These are phyloP conservation scores for Backusella australiensis DNA, from an alignment of 192 early-diverging fungal genomes.

Conservation along the genomic window DNA sequence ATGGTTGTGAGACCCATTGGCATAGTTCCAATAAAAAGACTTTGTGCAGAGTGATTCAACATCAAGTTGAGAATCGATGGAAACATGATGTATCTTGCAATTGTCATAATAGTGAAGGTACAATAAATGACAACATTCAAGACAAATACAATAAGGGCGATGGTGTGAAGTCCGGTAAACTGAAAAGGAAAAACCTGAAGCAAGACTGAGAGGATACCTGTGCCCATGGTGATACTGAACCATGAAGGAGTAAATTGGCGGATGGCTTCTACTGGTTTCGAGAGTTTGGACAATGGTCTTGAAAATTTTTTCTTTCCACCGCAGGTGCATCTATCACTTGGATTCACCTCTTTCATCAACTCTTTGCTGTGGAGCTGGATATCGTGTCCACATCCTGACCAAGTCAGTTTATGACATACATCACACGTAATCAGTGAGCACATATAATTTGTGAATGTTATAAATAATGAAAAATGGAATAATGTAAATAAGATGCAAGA, in stretches of 20 bases:
- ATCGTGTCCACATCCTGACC: background rate
- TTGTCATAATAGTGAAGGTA: constrained; percentile 29
- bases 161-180: constrained; percentile 35
- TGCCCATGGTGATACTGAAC: constrained; percentile 54
- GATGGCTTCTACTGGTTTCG: background rate
- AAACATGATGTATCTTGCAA: constrained; percentile 32
- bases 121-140: constrained; percentile 41
- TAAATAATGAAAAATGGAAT: background rate
- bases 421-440: background rate
- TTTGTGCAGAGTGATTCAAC: constrained; percentile 43
- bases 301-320: background rate
- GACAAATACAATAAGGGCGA: constrained; percentile 38
- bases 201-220: constrained; percentile 39
- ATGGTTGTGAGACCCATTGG: constrained; percentile 52
- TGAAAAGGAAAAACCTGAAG: constrained; percentile 43
- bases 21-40: constrained; percentile 47
- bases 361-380: background rate
- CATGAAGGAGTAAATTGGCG: constrained; percentile 54
- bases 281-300: background rate
- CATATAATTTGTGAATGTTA: background rate
- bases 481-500: background rate
- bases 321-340: background rate
- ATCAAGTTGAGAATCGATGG: constrained; percentile 44
- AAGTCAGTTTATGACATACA: background rate
- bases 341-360: background rate